phyloP scores from a whole-genome alignment of 2,329 filamentous ascomycete genomes.

The Pyricularia pennisetigena region DNA sequence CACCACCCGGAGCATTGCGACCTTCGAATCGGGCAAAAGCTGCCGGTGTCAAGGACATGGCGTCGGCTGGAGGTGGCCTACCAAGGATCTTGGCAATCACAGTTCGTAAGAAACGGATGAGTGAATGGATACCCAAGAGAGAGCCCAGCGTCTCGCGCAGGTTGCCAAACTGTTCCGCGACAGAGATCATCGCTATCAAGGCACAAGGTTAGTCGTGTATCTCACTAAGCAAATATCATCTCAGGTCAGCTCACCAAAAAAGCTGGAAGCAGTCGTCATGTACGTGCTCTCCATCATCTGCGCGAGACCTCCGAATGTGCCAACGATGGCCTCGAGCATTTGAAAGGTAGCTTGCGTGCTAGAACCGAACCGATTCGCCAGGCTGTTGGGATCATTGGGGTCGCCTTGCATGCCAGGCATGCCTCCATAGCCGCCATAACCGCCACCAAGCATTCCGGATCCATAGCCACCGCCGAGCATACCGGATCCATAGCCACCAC shows the following conservation, averaged over 20 bases:
- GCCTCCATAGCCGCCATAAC: conserved; percentile 27
- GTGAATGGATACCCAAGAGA: conserved; percentile 86
- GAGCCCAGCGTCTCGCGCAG: conserved; percentile 88
- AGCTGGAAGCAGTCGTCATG: conserved; percentile 98
- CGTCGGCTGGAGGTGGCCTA: conserved; percentile 78
- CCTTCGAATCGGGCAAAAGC: conserved; percentile 87
- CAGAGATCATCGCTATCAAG: conserved; percentile 75
- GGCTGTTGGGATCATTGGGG: conserved; percentile 82
- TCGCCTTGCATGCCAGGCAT: conserved; percentile 38
- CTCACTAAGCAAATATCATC: conserved; percentile 7
- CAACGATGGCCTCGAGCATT: conserved; percentile 94
- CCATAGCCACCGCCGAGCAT: conserved; percentile 31
- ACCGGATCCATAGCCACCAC: conserved; percentile 34
- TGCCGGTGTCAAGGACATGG: conserved; percentile 76
- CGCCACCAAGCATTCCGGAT: conserved; percentile 29
- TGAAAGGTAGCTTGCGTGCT: conserved; percentile 96
- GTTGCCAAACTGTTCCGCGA: conserved; percentile 94
- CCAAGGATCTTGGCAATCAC: conserved; percentile 88
- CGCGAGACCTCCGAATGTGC: conserved; percentile 92
- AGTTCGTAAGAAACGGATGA: conserved; percentile 91
- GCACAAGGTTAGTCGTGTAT: not conserved
- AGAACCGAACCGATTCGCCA: conserved; percentile 92
- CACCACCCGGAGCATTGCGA: conserved; percentile 33
- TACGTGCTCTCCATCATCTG: conserved; percentile 99
- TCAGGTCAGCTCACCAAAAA: conserved; percentile 64